A percentile compares a stretch with the other conserved stretches of the same genome.
Evolutionary conservation across 371 early-diverging fungal species (phyloP).

Genomic region (Funneliformis caledonium): DNA sequence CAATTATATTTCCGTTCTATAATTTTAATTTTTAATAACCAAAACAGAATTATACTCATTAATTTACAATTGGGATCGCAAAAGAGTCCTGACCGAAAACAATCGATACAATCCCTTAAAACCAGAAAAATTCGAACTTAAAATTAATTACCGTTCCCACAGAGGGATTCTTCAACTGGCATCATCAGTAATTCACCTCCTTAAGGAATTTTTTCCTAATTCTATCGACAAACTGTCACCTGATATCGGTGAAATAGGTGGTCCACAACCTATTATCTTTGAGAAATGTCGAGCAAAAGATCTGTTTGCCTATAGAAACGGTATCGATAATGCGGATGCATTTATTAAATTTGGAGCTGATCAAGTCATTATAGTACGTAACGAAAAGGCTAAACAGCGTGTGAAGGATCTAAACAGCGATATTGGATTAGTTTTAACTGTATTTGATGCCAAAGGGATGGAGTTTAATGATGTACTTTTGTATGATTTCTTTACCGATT

Average conservation of each 20-base stretch:
- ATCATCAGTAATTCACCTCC: conserved; percentile 32
- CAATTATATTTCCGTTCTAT: background rate
- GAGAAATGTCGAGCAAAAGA: background rate
- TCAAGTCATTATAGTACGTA: conserved; percentile 31
- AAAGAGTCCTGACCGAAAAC: background rate
- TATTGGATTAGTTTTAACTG: conserved; percentile 19
- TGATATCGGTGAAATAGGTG: conserved; percentile 32
- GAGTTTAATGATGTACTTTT: conserved; percentile 29
- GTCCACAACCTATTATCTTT: conserved; percentile 27
- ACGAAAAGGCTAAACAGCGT: conserved; percentile 19
- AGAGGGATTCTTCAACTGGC: conserved; percentile 29
- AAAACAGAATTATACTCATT: conserved; percentile 13
- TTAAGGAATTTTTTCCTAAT: conserved; percentile 27
- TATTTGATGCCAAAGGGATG: conserved; percentile 29
- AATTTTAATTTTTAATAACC: background rate
- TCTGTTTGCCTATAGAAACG: background rate
- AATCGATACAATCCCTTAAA: background rate
- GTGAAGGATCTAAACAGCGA: background rate
- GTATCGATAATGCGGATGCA: background rate
- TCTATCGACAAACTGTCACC: conserved; percentile 23
- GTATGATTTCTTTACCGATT: conserved; percentile 37
- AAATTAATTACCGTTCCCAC: conserved; percentile 37
- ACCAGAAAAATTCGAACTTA: conserved; percentile 32
- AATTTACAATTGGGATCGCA: conserved; percentile 28
- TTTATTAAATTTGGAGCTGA: conserved; percentile 25